phyloP scores from a whole-genome alignment of 2,329 filamentous ascomycete species.

The Aspergillus intermedius region DNA sequence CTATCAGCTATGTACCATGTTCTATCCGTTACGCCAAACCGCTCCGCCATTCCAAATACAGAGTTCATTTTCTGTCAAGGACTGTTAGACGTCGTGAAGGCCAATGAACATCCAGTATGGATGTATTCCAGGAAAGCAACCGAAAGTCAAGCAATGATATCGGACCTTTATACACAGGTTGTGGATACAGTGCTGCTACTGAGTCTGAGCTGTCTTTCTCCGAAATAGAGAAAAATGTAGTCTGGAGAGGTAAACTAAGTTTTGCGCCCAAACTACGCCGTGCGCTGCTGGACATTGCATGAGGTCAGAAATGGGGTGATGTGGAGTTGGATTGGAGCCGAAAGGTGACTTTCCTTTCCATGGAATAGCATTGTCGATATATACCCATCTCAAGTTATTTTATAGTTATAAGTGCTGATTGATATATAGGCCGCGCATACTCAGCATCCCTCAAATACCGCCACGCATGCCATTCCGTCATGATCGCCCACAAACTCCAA shows the following conservation, averaged over 20 bases:
- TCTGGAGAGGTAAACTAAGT: constrained; percentile 3
- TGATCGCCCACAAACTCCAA: background rate
- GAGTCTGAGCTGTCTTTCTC: background rate
- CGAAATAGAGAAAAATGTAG: constrained; percentile 1
- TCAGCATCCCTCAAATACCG: background rate
- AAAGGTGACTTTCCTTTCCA: background rate
- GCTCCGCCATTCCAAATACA: constrained; percentile 10
- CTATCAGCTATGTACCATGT: constrained; percentile 1
- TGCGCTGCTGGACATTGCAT: background rate
- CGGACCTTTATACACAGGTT: background rate
- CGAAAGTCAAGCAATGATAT: constrained; percentile 1
- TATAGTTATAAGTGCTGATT: too few relatives aligned
- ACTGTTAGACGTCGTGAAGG: constrained; percentile 1
- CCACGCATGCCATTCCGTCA: background rate
- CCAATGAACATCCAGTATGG: background rate
- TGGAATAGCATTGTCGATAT: background rate
- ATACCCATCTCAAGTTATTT: too few relatives aligned
- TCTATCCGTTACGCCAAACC: background rate
- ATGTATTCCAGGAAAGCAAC: background rate
- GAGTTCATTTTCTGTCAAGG: constrained; percentile 3
- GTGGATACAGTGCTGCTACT: background rate
- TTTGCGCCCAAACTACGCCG: constrained; percentile 4
- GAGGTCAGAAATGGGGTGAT: background rate
- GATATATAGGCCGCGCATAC: background rate
- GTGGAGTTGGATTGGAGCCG: background rate